A percentile compares a stretch with the other conserved stretches of the same genome.
Conservation (phyloP, 345 rosid species). For the Citrus australasica region DNA sequence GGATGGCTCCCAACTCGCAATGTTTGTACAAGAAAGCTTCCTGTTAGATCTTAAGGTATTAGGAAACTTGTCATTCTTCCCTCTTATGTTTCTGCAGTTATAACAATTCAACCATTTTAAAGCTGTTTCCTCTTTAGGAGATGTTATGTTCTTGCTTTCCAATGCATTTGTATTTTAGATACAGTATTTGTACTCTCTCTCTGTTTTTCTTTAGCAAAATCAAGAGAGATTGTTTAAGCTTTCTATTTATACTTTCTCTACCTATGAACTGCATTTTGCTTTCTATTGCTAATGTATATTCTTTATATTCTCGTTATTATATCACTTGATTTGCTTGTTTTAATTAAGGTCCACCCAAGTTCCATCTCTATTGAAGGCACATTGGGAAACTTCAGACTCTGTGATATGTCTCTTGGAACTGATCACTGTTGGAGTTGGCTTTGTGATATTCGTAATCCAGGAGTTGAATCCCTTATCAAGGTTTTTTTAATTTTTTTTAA, state of each 20-base stretch:
- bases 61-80: constrained; percentile 5
- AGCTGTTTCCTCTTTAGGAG: background rate
- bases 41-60: constrained; percentile 83
- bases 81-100: background rate
- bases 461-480: constrained; percentile 90
- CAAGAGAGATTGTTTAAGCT: background rate
- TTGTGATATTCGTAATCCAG: constrained; percentile 97
- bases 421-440: constrained; percentile 90
- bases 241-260: constrained; percentile 5
- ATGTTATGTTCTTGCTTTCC: background rate
- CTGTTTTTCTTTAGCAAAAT: background rate
- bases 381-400: constrained; percentile 89
- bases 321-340: constrained; percentile 26
- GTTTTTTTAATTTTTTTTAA: constrained; percentile 23
- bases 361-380: constrained; percentile 89
- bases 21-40: constrained; percentile 94
- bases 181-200: background rate
- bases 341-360: constrained; percentile 79
- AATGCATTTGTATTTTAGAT: background rate
- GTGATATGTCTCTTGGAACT: constrained; percentile 82
- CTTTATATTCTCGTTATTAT: constrained; percentile 4
- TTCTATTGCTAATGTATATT: constrained; percentile 3
- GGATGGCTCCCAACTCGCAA: constrained; percentile 95
- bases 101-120: background rate
- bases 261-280: background rate